phyloP scores from a whole-genome alignment of 495 filamentous ascomycete species.

The Aspergillus mulundensis region DNA sequence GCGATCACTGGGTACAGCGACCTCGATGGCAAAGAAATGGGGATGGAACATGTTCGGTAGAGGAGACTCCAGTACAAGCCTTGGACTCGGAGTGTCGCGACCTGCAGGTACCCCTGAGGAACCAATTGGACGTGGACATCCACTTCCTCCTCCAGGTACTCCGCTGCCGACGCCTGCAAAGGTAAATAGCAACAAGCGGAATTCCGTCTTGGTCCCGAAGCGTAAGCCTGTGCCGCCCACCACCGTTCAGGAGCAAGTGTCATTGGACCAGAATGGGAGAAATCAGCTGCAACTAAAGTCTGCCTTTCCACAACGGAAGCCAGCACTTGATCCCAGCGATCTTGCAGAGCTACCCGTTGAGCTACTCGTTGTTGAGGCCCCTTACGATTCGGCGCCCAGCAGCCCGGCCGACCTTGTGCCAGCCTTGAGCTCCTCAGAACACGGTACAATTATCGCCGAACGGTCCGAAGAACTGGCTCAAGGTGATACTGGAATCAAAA shows the following conservation, averaged over 20 bases:
- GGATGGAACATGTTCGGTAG: conserved; percentile 67
- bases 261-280: conserved; percentile 22
- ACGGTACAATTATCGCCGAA: neutral
- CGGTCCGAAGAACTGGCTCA: neutral
- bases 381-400: conserved; percentile 47
- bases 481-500: neutral
- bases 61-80: conserved; percentile 34
- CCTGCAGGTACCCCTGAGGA: conserved; percentile 53
- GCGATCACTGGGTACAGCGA: conserved; percentile 64
- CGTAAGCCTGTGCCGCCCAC: conserved; percentile 53
- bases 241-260: conserved; percentile 28
- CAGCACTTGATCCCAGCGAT: conserved; percentile 23
- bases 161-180: conserved; percentile 72
- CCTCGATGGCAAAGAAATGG: conserved; percentile 82
- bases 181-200: conserved; percentile 51
- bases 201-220: conserved; percentile 56
- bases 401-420: conserved; percentile 39
- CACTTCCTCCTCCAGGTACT: conserved; percentile 49
- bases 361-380: conserved; percentile 49
- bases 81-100: conserved; percentile 34
- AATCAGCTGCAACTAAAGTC: conserved; percentile 22
- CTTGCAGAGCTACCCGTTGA: conserved; percentile 28
- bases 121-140: conserved; percentile 67
- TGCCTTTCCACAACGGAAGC: conserved; percentile 35
- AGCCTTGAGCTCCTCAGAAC: conserved; percentile 6